Evolutionary conservation across 1,284 basidiomycete species (phyloP).

Genomic region (Ceratobasidium theobromae): DNA sequence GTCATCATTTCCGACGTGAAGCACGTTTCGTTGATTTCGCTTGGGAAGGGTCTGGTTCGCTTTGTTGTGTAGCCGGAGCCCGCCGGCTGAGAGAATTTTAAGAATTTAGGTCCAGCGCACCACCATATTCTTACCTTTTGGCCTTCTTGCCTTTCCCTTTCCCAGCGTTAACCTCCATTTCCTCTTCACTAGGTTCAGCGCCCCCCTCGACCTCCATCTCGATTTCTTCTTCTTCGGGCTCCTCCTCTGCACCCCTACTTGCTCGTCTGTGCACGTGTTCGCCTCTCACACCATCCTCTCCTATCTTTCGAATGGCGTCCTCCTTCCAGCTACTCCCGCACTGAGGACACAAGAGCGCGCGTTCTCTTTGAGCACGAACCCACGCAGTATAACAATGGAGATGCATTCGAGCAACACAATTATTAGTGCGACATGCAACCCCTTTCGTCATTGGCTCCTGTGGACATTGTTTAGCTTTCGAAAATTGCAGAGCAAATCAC

Average conservation of each 20-base stretch:
- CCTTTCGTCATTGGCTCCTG: constrained; percentile 66
- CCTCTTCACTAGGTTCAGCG: constrained; percentile 31
- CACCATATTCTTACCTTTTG: background rate
- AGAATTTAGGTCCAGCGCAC: background rate
- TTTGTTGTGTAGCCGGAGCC: background rate
- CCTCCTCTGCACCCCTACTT: constrained; percentile 29
- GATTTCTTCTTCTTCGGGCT: constrained; percentile 3
- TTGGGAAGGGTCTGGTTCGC: background rate
- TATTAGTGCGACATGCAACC: constrained; percentile 58
- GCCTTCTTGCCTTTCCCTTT: constrained; percentile 8
- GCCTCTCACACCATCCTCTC: constrained; percentile 9
- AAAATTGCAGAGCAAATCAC: constrained; percentile 35
- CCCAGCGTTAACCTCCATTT: constrained; percentile 5
- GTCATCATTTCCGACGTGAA: constrained; percentile 18
- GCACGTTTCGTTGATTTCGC: background rate
- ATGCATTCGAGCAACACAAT: constrained; percentile 70
- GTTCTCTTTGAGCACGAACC: constrained; percentile 31
- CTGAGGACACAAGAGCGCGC: constrained; percentile 10
- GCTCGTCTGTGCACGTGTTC: constrained; percentile 20
- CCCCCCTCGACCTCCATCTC: constrained; percentile 16
- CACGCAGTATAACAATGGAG: constrained; percentile 58
- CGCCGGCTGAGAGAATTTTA: background rate
- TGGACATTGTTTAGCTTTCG: background rate
- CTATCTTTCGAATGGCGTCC: constrained; percentile 46
- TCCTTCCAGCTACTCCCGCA: constrained; percentile 35